These are phyloP conservation scores for Saksenaea vasiformis DNA, from an alignment of 371 early-diverging fungal genomes.

Conservation along the genomic window DNA sequence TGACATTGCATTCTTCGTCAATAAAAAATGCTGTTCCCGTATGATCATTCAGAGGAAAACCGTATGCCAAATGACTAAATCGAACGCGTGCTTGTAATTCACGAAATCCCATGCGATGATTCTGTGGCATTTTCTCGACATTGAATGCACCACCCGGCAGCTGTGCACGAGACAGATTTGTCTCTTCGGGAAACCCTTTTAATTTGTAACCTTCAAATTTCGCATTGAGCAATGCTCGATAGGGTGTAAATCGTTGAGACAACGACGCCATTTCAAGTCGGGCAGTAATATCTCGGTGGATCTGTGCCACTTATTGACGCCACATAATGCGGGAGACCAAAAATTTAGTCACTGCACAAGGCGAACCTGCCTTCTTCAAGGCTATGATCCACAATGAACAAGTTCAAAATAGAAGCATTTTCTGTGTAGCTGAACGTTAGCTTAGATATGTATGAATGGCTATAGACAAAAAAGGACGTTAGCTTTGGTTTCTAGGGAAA, in stretches of 20 bases:
- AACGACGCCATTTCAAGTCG: background rate
- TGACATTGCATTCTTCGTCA: conserved; percentile 41
- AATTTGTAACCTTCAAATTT: conserved; percentile 77
- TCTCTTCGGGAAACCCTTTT: conserved; percentile 45
- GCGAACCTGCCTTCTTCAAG: too few species aligned
- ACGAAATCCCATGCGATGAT: conserved; percentile 48
- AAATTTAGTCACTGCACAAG: too few species aligned
- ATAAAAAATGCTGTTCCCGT: conserved; percentile 44
- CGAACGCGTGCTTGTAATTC: conserved; percentile 71
- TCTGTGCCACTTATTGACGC: too few species aligned
- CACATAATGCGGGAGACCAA: too few species aligned
- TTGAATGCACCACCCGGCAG: conserved; percentile 33
- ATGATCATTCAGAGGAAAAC: conserved; percentile 26
- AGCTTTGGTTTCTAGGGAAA: too few species aligned
- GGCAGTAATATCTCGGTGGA: background rate
- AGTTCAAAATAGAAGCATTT: too few species aligned
- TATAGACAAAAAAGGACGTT: too few species aligned
- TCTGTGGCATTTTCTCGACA: conserved; percentile 35
- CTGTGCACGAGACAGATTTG: conserved; percentile 23
- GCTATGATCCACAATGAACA: too few species aligned
- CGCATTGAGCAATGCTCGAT: conserved; percentile 53
- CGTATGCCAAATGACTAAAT: conserved; percentile 63
- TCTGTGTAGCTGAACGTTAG: too few species aligned
- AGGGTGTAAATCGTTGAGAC: conserved; percentile 29
- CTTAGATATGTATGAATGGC: too few species aligned